Evolutionary conservation across 192 early-diverging fungal species (phyloP), one percentile per base, ranked within the genome.

Genomic region (Mortierella hygrophila): DNA sequence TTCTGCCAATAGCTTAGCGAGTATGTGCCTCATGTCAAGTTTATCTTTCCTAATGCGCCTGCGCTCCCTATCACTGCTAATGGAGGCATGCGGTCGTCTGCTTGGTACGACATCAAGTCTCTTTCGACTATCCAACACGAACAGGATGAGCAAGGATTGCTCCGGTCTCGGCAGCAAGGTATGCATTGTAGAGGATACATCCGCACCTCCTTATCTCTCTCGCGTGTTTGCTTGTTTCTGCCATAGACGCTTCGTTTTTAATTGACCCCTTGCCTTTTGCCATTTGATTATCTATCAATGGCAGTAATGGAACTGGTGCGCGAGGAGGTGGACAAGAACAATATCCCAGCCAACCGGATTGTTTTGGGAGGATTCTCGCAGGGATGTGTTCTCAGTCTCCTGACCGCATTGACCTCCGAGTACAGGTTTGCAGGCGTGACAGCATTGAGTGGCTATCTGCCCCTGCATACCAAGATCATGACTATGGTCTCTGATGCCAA

Each of bases 311-410:
- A 80, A 1, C 18, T 85, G 32, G 92, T 98, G 23, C 82, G 91
- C 20, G 81, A 92, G 9, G 97, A 99, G 88, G 88, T 99, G 7
- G 94, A 95, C 23, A 69, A 5, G 18, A 54, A 89, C 29, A 94
- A 96, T 6, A 97, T 97, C 70, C 92, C 95, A 4, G 87, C 96
- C 8, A 88, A 94, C 52, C 92, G 97, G 23, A 99, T 99, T 68
- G 93, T 99, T 49, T 63, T 99, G 23, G 97, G 96, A 72, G 98
- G 98, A 0, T 99, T 99, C 78, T 98, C 97, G 32, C 98, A 99
- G 88, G 97, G 94, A 57, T 90, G 91, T n/a, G 97, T 94, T 0
- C 91, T 97, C 89, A 72, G 95, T 16, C 85, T 98, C 55, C 83
- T 96, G 75, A 92, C 92, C 13, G 93, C 90, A 7, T 83, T 98